Conservation (phyloP, 176 grass and related monocot species). For the Juncus inflexus region DNA sequence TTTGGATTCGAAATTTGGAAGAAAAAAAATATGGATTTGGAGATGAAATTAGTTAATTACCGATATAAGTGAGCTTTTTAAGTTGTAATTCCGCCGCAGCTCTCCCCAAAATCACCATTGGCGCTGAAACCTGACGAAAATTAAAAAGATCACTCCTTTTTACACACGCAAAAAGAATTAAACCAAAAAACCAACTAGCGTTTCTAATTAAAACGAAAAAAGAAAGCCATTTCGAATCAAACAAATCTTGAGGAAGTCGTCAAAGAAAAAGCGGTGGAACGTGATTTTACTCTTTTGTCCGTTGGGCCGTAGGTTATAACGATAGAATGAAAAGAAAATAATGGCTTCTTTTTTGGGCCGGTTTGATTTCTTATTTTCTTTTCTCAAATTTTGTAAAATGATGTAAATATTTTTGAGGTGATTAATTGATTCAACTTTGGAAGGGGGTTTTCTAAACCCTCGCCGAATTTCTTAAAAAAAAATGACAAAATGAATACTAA, state of each 20-base stretch:
- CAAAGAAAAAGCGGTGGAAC: too few relatives aligned
- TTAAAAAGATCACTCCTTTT: background rate
- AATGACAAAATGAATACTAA: too few relatives aligned
- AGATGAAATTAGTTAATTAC: constrained; percentile 31
- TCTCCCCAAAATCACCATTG: constrained; percentile 63
- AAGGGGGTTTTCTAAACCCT: too few relatives aligned
- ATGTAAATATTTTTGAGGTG: too few relatives aligned
- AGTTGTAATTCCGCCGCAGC: constrained; percentile 80
- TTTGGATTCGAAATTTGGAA: background rate
- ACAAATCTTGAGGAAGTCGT: constrained; percentile 78
- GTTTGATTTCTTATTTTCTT: too few relatives aligned
- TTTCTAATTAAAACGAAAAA: background rate
- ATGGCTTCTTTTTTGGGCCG: too few relatives aligned
- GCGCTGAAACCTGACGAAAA: constrained; percentile 66
- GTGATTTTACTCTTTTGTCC: too few relatives aligned
- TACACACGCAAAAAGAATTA: background rate
- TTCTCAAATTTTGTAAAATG: too few relatives aligned
- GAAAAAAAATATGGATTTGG: background rate
- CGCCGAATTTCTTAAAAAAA: too few relatives aligned
- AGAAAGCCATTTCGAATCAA: background rate
- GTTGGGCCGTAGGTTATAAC: too few relatives aligned
- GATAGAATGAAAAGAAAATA: too few relatives aligned
- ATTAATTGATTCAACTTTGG: too few relatives aligned
- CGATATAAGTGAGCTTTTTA: constrained; percentile 85
- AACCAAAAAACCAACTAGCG: background rate